A percentile compares a stretch with the other conserved stretches of the same genome.
Conservation (phyloP, 176 grass and related monocot species). For the Musa acuminata region DNA sequence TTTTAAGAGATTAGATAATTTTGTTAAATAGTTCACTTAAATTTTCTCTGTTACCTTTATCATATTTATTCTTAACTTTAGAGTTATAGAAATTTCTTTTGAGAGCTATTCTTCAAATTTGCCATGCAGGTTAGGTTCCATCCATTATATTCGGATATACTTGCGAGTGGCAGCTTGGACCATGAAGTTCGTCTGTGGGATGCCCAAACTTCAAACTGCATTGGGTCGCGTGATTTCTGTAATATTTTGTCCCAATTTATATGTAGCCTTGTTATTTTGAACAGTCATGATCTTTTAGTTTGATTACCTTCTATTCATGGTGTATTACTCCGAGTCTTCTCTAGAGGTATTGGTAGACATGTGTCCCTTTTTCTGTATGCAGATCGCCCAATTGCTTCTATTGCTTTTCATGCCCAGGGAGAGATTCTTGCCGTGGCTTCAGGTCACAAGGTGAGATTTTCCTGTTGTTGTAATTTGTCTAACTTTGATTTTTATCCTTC, state of each 20-base stretch:
- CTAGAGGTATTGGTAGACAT: not conserved
- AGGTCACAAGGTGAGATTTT: slow-evolving; percentile 79
- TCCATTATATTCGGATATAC: slow-evolving; percentile 81
- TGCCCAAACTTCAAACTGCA: slow-evolving; percentile 70
- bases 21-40: not conserved
- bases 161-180: slow-evolving; percentile 98
- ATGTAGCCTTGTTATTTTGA: not conserved
- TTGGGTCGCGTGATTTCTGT: slow-evolving; percentile 75
- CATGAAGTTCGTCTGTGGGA: slow-evolving; percentile 97
- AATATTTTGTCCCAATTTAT: slow-evolving; percentile 30
- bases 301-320: not conserved
- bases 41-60: not conserved
- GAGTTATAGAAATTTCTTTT: not conserved
- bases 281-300: not conserved
- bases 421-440: slow-evolving; percentile 95
- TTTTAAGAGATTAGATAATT: not conserved
- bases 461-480: not conserved
- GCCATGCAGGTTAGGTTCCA: slow-evolving; percentile 82
- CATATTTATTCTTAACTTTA: not conserved
- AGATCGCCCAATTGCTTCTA: slow-evolving; percentile 96
- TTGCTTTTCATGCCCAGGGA: slow-evolving; percentile 96
- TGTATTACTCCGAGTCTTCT: not conserved
- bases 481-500: not conserved
- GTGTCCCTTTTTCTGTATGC: slow-evolving; percentile 5
- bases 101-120: not conserved